phyloP scores from a whole-genome alignment of 768 basidiomycete species.

The Russula sp. region DNA sequence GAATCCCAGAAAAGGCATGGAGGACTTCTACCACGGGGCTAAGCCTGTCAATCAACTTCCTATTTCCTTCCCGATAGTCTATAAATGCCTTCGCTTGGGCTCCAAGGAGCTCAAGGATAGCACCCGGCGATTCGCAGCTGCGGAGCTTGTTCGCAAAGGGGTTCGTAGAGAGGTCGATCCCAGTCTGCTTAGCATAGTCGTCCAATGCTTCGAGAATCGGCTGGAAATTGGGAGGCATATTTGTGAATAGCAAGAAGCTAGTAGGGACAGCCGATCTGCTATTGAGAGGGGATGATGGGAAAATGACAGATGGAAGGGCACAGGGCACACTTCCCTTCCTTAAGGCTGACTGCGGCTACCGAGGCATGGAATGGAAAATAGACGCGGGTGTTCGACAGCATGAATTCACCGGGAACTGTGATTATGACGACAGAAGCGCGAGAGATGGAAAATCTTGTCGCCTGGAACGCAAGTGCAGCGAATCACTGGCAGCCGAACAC shows the following conservation, averaged over 20 bases:
- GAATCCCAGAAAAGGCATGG: background rate
- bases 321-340: background rate
- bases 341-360: background rate
- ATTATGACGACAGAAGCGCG: no score
- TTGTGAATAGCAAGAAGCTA: no score
- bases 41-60: background rate
- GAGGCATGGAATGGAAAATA: no score
- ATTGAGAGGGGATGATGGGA: no score
- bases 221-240: background rate
- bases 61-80: conserved; percentile 1
- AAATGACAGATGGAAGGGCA: background rate
- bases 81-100: background rate
- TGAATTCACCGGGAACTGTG: no score
- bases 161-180: background rate
- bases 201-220: background rate
- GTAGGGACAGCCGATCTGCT: no score
- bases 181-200: background rate
- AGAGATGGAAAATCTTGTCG: no score
- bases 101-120: background rate
- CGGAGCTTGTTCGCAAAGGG: background rate
- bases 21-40: background rate
- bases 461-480: no score
- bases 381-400: no score
- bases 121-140: background rate
- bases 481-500: no score